A percentile compares a stretch with the other conserved stretches of the same genome.
These are phyloP conservation scores for Seminavis robusta DNA, from an alignment of 108 stramenopile species.

Conservation along the genomic window DNA sequence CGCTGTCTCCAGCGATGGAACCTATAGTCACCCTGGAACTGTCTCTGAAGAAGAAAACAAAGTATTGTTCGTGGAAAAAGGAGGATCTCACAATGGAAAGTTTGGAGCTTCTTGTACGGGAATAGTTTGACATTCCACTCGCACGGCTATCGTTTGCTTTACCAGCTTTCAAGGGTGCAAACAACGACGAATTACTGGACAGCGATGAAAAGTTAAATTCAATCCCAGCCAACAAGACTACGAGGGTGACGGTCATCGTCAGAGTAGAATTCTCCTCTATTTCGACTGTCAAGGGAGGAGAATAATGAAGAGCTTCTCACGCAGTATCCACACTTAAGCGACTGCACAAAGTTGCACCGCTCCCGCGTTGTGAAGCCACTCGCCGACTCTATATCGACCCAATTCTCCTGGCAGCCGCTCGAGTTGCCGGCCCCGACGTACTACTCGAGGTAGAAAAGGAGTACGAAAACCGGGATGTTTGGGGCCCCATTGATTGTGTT, in stretches of 20 bases:
- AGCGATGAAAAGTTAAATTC: not conserved
- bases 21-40: not conserved
- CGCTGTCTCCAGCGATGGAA: not conserved
- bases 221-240: not conserved
- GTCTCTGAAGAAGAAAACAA: not conserved
- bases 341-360: not conserved
- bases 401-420: not conserved
- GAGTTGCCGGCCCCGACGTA: not conserved
- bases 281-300: not conserved
- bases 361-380: not conserved
- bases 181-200: not conserved
- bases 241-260: not conserved
- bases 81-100: not conserved
- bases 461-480: slow-evolving; percentile 1
- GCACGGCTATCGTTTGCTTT: not conserved
- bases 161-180: too few relatives aligned
- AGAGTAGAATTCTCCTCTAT: slow-evolving; percentile 1
- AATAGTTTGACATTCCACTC: not conserved
- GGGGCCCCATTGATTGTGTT: slow-evolving; percentile 2
- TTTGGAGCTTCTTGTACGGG: not conserved
- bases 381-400: slow-evolving; percentile 5
- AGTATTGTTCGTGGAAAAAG: not conserved
- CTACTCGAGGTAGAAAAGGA: not conserved
- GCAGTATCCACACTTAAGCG: slow-evolving; percentile 1
- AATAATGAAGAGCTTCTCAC: not conserved